These are phyloP conservation scores for Cryphonectria radicalis DNA, from an alignment of 2,329 filamentous ascomycete species.

Conservation along the genomic window DNA sequence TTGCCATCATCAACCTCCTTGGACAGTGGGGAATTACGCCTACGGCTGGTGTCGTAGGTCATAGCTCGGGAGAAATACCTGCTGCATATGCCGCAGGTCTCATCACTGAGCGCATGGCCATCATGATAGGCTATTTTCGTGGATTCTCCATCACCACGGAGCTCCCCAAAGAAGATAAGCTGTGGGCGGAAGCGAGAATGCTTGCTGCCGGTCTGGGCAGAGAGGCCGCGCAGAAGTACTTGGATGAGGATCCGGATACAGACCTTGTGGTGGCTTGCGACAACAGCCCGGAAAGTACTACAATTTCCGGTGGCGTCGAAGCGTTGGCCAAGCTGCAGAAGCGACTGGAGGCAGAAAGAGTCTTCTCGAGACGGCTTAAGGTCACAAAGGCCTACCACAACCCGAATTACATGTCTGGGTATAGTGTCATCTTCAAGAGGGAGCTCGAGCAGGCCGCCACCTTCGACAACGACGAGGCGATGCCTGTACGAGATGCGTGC, in stretches of 20 bases:
- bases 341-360: constrained; percentile 8
- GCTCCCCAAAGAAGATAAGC: background rate
- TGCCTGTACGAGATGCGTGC: background rate
- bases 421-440: background rate
- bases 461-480: background rate
- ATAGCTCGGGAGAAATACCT: constrained; percentile 31
- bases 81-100: constrained; percentile 9
- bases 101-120: constrained; percentile 7
- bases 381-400: constrained; percentile 43
- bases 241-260: background rate
- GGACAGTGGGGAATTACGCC: background rate
- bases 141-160: constrained; percentile 11
- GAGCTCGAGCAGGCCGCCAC: background rate
- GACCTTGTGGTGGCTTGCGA: constrained; percentile 29
- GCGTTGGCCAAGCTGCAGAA: constrained; percentile 25
- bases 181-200: background rate
- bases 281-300: constrained; percentile 36
- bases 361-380: constrained; percentile 39
- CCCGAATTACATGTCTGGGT: constrained; percentile 35
- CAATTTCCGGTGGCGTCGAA: constrained; percentile 37
- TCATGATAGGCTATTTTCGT: constrained; percentile 18
- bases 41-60: background rate
- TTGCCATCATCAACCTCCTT: constrained; percentile 40
- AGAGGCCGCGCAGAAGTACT: background rate
- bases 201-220: background rate